Conservation (phyloP, 257 asterid genomes). For the Petunia secreta region DNA sequence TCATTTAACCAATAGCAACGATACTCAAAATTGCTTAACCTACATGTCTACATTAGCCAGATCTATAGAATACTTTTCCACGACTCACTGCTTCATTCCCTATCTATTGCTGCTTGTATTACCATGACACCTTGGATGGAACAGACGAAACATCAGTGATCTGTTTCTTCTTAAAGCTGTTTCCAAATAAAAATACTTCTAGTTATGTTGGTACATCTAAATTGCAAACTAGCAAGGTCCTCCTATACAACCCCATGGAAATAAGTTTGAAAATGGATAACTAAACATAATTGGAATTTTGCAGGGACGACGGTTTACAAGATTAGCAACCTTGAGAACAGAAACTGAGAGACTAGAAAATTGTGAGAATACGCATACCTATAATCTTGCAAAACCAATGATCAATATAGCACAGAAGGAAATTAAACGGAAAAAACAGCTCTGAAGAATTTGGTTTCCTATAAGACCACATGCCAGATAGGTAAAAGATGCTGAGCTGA, state of each 20-base stretch:
- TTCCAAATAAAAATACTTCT: not conserved
- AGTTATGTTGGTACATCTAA: not conserved
- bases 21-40: not conserved
- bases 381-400: not conserved
- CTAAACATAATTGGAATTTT: not conserved
- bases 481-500: not conserved
- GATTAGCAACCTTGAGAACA: slow-evolving; percentile 6
- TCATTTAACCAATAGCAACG: not conserved
- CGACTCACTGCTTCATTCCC: not conserved
- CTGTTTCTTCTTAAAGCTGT: slow-evolving; percentile 1
- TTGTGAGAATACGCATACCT: not conserved
- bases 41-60: not conserved
- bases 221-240: slow-evolving; percentile 6
- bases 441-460: not conserved
- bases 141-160: not conserved
- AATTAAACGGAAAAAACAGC: not conserved
- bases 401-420: slow-evolving; percentile 12
- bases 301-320: not conserved
- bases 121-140: not conserved
- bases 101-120: not conserved
- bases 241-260: not conserved
- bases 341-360: not conserved
- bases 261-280: not conserved
- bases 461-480: not conserved
- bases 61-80: not conserved